Evolutionary conservation across 1,139 yeast genomes (phyloP), one percentile per base, ranked within the genome.

Genomic region (Yamadazyma triangularis): DNA sequence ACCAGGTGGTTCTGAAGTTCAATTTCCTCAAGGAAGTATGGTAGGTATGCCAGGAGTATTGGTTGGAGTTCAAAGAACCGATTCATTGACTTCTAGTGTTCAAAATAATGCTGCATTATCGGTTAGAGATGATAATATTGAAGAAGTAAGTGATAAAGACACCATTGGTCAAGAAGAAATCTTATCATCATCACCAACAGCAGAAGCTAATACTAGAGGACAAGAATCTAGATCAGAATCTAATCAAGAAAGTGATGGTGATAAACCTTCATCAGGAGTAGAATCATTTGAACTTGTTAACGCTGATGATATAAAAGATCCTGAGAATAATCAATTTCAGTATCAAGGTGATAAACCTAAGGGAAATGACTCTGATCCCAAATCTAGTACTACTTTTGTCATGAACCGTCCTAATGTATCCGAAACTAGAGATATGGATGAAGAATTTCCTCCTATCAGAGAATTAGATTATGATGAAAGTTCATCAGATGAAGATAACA

Each of bases 51-150:
- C 74, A 2, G 71, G 73, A 7, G 72, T 60, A 3, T 53, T 65
- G 30, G 65, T 62, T 15, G 72, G 72, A 3, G 70, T 68, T 6
- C 73, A 64, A 45, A 56, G 74, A 42, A 84, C 94, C 2, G 88
- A 81, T 40, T 85, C 95, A 0, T 75, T 84, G 31, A 83, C 96
- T 0, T 87, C 96, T 0, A 85, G 95, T 33, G 94, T 88, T 13
- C 93, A 85, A 47, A 88, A 88, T 57, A 88, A 89, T 52, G 88
- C 96, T 2, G 89, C 96, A 0, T 74, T 79, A 55, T 85, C 95
- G 14, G 95, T 84, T 8, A 77, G 94, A 36, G 91, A 83, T 39
- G 94, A 83, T 46, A 67, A 68, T 38, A 60, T 68, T 30, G 75
- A 75, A 27, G 85, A 79, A 36, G 64, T 72, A 6, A 76, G 84